A percentile compares a stretch with the other conserved stretches of the same genome.
Conservation (phyloP, 1,284 basidiomycete species). For the Cutaneotrichosporon curvatum region DNA sequence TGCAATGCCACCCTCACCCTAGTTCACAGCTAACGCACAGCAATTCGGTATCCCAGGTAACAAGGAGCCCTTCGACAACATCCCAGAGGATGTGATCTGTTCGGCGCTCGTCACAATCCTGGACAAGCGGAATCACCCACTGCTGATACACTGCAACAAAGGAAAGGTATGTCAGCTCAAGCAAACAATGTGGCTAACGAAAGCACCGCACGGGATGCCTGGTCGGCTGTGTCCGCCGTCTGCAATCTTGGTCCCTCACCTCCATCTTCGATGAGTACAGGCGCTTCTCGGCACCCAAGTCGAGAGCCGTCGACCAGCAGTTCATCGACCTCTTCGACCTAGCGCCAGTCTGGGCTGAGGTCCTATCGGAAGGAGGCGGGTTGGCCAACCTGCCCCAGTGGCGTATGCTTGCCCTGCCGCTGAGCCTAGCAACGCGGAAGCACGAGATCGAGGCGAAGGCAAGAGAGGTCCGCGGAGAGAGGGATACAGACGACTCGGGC, state of each 20-base stretch:
- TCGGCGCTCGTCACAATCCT: slow-evolving; percentile 51
- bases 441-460: slow-evolving; percentile 10
- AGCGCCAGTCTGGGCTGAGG: slow-evolving; percentile 34
- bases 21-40: slow-evolving; percentile 28
- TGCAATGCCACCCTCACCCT: no score
- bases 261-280: slow-evolving; percentile 54
- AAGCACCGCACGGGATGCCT: slow-evolving; percentile 54
- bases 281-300: slow-evolving; percentile 50
- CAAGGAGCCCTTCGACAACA: slow-evolving; percentile 51
- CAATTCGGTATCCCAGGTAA: slow-evolving; percentile 55
- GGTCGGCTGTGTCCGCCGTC: slow-evolving; percentile 51
- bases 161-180: slow-evolving; percentile 48
- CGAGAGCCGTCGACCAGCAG: slow-evolving; percentile 52
- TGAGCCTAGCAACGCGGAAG: slow-evolving; percentile 4
- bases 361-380: slow-evolving; percentile 26
- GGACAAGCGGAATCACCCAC: slow-evolving; percentile 52
- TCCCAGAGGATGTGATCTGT: slow-evolving; percentile 53
- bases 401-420: slow-evolving; percentile 35
- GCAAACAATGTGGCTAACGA: neutral
- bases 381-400: slow-evolving; percentile 35
- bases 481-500: neutral
- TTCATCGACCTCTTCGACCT: slow-evolving; percentile 52
- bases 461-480: slow-evolving; percentile 1
- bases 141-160: slow-evolving; percentile 56
- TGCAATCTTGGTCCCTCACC: slow-evolving; percentile 52